Percentiles rank a stretch among this genome's conserved stretches.
phyloP scores from a whole-genome alignment of 495 filamentous ascomycete species.

The Lichenothelia convexa region DNA sequence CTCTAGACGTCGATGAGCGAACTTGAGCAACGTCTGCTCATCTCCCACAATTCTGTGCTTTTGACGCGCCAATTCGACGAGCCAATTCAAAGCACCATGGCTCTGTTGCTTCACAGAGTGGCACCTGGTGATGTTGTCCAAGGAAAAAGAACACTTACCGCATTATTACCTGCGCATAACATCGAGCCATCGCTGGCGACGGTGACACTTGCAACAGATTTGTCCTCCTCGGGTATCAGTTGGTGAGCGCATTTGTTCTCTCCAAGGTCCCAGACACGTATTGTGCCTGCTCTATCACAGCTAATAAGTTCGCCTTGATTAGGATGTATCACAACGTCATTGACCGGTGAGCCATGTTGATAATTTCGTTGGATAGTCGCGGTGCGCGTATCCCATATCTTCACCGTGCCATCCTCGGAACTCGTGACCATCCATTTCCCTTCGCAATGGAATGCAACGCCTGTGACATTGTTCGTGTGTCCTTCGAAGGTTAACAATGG shows the following conservation, averaged over 20 bases:
- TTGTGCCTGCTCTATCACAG: constrained; percentile 83
- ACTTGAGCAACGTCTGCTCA: no score
- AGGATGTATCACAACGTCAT: constrained; percentile 94
- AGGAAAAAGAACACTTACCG: constrained; percentile 30
- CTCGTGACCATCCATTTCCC: constrained; percentile 99
- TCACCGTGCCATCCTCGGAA: constrained; percentile 91
- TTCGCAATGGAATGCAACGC: constrained; percentile 93
- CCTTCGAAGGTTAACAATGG: constrained; percentile 86
- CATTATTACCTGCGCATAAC: constrained; percentile 89
- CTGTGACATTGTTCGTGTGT: constrained; percentile 87
- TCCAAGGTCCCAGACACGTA: constrained; percentile 87
- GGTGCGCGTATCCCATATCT: constrained; percentile 92
- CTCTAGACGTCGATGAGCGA: no score
- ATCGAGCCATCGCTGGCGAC: constrained; percentile 87
- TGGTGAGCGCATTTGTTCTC: constrained; percentile 96
- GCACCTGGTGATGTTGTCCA: background rate
- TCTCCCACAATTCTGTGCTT: no score
- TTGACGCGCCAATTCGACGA: no score
- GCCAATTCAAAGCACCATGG: no score
- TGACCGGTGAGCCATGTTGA: constrained; percentile 67
- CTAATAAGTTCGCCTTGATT: constrained; percentile 96
- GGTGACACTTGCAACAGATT: constrained; percentile 80
- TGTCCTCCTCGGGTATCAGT: constrained; percentile 89
- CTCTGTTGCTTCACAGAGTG: no score
- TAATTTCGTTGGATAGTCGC: constrained; percentile 86